A percentile compares a stretch with the other conserved stretches of the same genome.
phyloP scores from a whole-genome alignment of 1,284 basidiomycete genomes.

The Ceratobasidium sp. region DNA sequence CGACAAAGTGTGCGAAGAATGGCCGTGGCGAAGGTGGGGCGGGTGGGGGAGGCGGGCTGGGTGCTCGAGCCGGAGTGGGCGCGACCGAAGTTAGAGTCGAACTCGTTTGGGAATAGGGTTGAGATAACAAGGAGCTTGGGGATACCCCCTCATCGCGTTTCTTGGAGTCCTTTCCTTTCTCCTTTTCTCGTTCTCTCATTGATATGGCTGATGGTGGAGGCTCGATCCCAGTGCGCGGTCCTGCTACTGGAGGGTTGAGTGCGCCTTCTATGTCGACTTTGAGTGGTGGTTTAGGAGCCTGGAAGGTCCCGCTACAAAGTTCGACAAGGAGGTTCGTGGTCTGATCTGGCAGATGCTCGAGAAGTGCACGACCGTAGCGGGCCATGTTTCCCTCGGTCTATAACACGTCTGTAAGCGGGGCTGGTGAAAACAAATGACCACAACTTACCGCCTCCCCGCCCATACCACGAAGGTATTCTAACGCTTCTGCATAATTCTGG shows the following conservation, averaged over 20 bases:
- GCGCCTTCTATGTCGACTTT: slow-evolving; percentile 65
- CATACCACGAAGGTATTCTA: slow-evolving; percentile 82
- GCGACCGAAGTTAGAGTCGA: slow-evolving; percentile 36
- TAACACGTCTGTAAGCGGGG: slow-evolving; percentile 24
- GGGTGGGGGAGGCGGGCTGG: slow-evolving; percentile 55
- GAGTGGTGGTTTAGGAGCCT: slow-evolving; percentile 61
- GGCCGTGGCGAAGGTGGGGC: slow-evolving; percentile 78
- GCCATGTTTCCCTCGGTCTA: slow-evolving; percentile 86
- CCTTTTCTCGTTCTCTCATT: slow-evolving; percentile 26
- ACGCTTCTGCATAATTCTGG: slow-evolving; percentile 80
- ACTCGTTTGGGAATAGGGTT: slow-evolving; percentile 19
- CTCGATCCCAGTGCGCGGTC: slow-evolving; percentile 21
- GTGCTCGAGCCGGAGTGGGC: slow-evolving; percentile 54
- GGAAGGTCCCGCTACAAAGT: slow-evolving; percentile 79
- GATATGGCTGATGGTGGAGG: slow-evolving; percentile 12
- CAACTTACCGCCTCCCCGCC: slow-evolving; percentile 79
- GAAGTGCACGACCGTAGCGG: slow-evolving; percentile 85
- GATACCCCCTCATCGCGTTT: slow-evolving; percentile 24
- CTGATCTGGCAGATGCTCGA: slow-evolving; percentile 84
- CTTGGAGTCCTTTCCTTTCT: slow-evolving; percentile 2
- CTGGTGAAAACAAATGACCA: slow-evolving; percentile 13
- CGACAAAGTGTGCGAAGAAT: slow-evolving; percentile 96
- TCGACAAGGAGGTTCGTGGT: slow-evolving; percentile 94
- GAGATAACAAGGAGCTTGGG: slow-evolving; percentile 16
- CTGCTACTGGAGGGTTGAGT: slow-evolving; percentile 56